A percentile compares a stretch with the other conserved stretches of the same genome.
Conservation (phyloP, 768 basidiomycete genomes). For the Rhodotorula graminis region DNA sequence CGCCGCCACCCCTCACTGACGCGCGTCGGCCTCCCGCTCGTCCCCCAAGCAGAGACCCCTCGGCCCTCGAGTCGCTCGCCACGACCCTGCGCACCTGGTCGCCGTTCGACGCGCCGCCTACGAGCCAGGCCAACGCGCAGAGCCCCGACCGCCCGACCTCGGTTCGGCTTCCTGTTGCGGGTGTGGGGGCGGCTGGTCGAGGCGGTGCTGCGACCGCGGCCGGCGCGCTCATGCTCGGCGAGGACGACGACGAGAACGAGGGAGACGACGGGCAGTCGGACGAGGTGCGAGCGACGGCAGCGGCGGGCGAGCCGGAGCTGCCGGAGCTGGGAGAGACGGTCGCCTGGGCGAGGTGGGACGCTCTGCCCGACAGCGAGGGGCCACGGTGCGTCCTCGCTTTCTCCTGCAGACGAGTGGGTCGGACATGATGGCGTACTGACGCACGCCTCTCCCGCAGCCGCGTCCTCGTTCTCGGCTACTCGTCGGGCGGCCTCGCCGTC, state of each 20-base stretch:
- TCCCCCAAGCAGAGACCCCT: neutral
- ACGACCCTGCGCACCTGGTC: slow-evolving; percentile 2
- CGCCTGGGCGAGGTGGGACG: slow-evolving; percentile 17
- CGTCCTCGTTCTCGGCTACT: slow-evolving; percentile 25
- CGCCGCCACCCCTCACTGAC: neutral
- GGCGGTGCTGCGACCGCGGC: neutral
- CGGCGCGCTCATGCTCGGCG: neutral
- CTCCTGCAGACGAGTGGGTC: neutral
- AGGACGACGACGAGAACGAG: neutral
- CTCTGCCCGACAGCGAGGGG: neutral
- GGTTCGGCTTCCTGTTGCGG: neutral
- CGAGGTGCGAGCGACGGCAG: neutral
- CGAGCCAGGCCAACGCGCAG: neutral
- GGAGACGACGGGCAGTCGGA: neutral
- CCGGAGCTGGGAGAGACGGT: neutral
- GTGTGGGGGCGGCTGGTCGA: neutral
- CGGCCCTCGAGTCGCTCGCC: neutral
- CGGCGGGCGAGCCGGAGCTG: neutral
- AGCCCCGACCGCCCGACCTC: neutral
- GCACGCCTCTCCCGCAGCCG: slow-evolving; percentile 8
- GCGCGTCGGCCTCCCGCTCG: no score
- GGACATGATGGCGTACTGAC: neutral
- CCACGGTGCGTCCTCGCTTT: neutral
- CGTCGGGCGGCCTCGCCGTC: slow-evolving; percentile 15
- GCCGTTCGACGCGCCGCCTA: neutral